Conservation (phyloP, 192 early-diverging fungal genomes). For the Coemansia sp. region DNA sequence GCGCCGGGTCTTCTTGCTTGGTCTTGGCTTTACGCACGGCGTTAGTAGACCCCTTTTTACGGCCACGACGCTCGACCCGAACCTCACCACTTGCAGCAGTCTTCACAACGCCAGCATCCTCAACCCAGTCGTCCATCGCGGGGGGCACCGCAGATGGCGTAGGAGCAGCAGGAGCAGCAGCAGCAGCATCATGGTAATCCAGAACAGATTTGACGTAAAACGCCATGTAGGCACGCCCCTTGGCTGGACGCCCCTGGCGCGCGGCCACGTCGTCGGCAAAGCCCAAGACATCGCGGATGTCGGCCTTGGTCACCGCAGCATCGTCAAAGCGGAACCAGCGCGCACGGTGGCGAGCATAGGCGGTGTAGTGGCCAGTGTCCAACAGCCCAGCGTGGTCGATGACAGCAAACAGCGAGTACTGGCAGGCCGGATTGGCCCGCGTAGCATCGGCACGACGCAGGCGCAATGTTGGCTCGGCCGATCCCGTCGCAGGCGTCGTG, state of each 20-base stretch:
- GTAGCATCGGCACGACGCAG: constrained; percentile 37
- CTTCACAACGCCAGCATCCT: neutral
- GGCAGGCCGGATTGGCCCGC: constrained; percentile 68
- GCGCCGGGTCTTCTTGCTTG: neutral
- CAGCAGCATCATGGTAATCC: constrained; percentile 62
- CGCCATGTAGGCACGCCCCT: constrained; percentile 78
- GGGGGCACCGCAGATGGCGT: neutral
- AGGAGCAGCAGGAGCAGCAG: neutral
- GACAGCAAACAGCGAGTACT: constrained; percentile 90
- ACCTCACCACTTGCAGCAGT: constrained; percentile 29
- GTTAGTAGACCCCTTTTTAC: constrained; percentile 55
- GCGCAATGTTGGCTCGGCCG: constrained; percentile 43
- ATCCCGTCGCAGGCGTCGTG: constrained; percentile 24
- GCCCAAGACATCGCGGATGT: constrained; percentile 73
- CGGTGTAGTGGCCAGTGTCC: constrained; percentile 96
- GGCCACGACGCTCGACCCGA: constrained; percentile 47
- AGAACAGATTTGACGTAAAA: constrained; percentile 79
- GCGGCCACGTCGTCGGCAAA: constrained; percentile 61
- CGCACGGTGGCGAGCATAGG: constrained; percentile 75
- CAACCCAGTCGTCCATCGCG: neutral
- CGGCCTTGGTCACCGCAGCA: constrained; percentile 70
- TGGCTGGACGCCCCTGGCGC: constrained; percentile 41
- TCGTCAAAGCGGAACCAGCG: constrained; percentile 95
- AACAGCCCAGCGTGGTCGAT: constrained; percentile 89
- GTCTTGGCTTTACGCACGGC: neutral